Evolutionary conservation across 2,329 filamentous ascomycete species (phyloP), one percentile per base, ranked within the genome.

Genomic region (Cytospora chrysosperma): DNA sequence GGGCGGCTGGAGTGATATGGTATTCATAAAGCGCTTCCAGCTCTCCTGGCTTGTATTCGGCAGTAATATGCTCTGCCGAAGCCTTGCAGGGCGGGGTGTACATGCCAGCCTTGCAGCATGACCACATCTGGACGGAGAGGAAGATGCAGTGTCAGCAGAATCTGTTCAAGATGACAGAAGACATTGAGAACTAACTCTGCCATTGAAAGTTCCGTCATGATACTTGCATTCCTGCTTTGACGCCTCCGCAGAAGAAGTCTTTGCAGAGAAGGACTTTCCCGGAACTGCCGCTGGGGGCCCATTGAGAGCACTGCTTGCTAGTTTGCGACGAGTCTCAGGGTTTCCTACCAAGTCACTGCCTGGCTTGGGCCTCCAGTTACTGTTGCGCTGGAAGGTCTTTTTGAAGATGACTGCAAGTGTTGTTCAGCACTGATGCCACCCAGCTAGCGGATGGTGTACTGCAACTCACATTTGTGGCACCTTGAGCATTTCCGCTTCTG

Each of bases 381-480:
- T n/a, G 27, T 4, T 49, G 13, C 21, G 27, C 28, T 61, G 55
- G 17, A 49, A 34, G 3, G 37, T 5, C 15, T 19, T 61, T n/a
- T 49, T 61, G n/a, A 60, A 30, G 26, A 61, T 24, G 21, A 37
- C 58, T 61, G 51, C 13, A 1, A 12, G 17, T 1, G 19, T 12
- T 8, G n/a, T 34, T 21, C 2, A 61, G 37, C 28, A 55, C n/a
- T 9, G n/a, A 54, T 55, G 13, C 1, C 2, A 30, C 24, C 6
- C 26, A 53, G 9, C 15, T 21, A 17, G 10, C 27, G 24, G n/a
- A 8, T 13, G 13, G 15, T 15, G 27, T 53, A 40, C 7, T 26
- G 24, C 7, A n/a, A 60, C 58, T 50, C 37, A 61, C 58, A 17
- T 43, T 61, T 61, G 51, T 61, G 58, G 58, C 58, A 61, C 49